Conservation (phyloP, 306 rosid species). For the Prunus mume region DNA sequence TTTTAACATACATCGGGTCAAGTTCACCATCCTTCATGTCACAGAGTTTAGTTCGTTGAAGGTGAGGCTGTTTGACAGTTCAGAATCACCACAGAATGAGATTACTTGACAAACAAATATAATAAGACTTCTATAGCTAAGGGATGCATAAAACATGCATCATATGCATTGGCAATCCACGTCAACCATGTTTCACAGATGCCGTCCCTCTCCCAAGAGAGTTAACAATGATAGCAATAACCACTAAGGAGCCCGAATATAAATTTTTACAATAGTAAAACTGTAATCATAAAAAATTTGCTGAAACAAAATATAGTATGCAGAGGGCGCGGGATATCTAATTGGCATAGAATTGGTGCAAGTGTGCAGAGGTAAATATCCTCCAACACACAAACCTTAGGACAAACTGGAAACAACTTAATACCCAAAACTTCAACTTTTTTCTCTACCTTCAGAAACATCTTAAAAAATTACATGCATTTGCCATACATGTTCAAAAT, state of each 20-base stretch:
- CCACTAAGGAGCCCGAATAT: background rate
- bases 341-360: background rate
- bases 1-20: conserved; percentile 66
- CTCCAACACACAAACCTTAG: background rate
- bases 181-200: background rate
- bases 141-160: background rate
- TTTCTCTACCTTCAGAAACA: background rate
- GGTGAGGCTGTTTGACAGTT: conserved; percentile 78
- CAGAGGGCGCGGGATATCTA: background rate
- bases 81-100: conserved; percentile 21
- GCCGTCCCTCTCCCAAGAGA: background rate
- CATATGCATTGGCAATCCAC: background rate
- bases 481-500: background rate
- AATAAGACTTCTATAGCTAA: background rate
- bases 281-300: background rate
- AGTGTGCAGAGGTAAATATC: background rate
- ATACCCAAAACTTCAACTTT: background rate
- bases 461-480: background rate
- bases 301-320: background rate
- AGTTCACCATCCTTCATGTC: conserved; percentile 90
- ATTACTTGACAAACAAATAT: conserved; percentile 1
- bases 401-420: background rate
- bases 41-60: conserved; percentile 91
- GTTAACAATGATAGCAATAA: background rate
- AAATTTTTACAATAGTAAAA: too few species aligned